phyloP scores from a whole-genome alignment of 352 stramenopile species.

The Phytophthora pistaciae region DNA sequence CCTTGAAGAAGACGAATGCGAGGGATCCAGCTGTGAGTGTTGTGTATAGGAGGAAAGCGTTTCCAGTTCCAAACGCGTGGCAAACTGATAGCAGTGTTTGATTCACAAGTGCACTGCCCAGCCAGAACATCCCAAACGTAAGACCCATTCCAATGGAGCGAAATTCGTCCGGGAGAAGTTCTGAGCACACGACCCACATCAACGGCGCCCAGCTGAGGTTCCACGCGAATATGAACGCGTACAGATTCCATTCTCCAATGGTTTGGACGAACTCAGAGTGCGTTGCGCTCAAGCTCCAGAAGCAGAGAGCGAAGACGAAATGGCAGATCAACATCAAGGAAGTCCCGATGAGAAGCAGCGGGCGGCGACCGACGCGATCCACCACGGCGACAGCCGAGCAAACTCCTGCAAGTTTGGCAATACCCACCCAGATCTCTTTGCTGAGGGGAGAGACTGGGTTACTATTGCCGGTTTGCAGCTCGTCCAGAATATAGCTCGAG shows the following conservation, averaged over 20 bases:
- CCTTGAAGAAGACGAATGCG: conserved; percentile 66
- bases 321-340: conserved; percentile 60
- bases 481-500: conserved; percentile 76
- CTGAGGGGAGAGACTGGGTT: conserved; percentile 33
- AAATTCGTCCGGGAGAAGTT: conserved; percentile 71
- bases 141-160: conserved; percentile 79
- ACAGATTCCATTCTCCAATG: conserved; percentile 70
- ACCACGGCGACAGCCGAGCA: conserved; percentile 62
- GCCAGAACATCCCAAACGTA: conserved; percentile 78
- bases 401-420: conserved; percentile 73
- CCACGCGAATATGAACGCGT: conserved; percentile 79
- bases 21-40: conserved; percentile 51
- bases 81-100: conserved; percentile 76
- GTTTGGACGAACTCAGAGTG: conserved; percentile 36
- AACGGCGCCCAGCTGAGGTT: conserved; percentile 80
- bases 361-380: conserved; percentile 66
- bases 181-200: conserved; percentile 82
- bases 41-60: conserved; percentile 71
- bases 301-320: conserved; percentile 60
- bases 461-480: conserved; percentile 36
- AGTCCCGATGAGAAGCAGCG: conserved; percentile 67
- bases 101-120: conserved; percentile 73
- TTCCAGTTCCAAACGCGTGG: conserved; percentile 48
- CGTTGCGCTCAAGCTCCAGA: conserved; percentile 47
- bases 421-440: conserved; percentile 70